Base-by-base conservation (phyloP, 805 yeast genomes). In the Clavispora carvajalis region DNA sequence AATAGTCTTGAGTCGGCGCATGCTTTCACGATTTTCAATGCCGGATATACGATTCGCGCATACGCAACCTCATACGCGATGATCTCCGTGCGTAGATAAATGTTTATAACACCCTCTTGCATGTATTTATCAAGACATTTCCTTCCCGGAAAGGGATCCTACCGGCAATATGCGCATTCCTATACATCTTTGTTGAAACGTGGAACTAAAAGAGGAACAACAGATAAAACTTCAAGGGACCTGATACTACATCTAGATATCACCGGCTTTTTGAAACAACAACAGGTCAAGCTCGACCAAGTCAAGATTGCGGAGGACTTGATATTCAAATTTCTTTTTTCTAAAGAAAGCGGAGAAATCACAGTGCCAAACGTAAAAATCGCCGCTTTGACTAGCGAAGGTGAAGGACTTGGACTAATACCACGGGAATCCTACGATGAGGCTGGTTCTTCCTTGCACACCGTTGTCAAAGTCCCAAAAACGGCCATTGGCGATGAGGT, bases 401-500 rank as follows among this genome's bases (percentile, higher is more conserved):
- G 69, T 1, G 63, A 59, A 7, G 73, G 74, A 0, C 26, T 67
- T 10, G 74, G 58, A 0, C 31, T 69, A 7, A 47, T 65, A 2
- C 54, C 62, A 13, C 19, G 52, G 53, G 51, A 37, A 31, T 45
- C 4, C 37, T 42, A 52, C 25, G 47, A 48, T 6, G 39, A 37
- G 26, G 45, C 44, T 6, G 22, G 38, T 17, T 28, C 37, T 9
- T 18, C 25, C 9, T 28, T 17, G 12, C 59, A 36, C 38, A 55
- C 62, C 1, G 53, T 65, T 8, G 46, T 67, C 5, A 48, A 46
- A 29, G 57, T 70, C 1, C 74, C 75, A 7, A 68, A 69, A 34
- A 55, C 73, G 1, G 44, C 62, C 3, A 56, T 57, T 1, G 76
- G 75, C 2, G 74, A 71, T 40, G 44, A 45, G 25, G 71, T 65